Base-by-base conservation (phyloP, 257 asterid species). In the Nemophila menziesii region DNA sequence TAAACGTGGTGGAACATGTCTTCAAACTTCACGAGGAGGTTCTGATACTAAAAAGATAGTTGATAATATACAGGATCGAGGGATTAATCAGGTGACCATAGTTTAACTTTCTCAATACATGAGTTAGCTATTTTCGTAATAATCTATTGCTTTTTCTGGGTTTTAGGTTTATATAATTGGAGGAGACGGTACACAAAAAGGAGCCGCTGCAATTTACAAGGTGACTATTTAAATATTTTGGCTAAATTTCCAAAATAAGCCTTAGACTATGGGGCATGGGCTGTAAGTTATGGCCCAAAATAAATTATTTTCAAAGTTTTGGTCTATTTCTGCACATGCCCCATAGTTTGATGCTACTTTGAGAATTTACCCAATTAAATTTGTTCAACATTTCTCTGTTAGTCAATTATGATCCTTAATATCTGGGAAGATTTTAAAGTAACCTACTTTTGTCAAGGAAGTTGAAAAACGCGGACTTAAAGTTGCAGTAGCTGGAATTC, bases 151-250 rank as follows among this genome's bases (percentile, higher is more conserved):
- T 22, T 6, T 46, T 49, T 54, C 43, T 41, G 59, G 44, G 56
- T 41, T 74, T 43, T 68, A 89, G 97, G 97, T 89, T 26, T 89
- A 89, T 75, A 83, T 89, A 52, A 89, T 89, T 62, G 97, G 97
- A 53, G 97, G 97, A 20, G 97, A 89, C 75, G 95, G 97, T 48
- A 89, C 97, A 49, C 97, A 83, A 46, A 89, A 80, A 70, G 97
- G 97, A 7, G 95, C 78, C 33, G 86, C 90, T 54, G 92, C 89
- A 56, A 87, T 87, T 53, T 83, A 61, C 54, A 63, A 80, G 95
- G 97, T 87, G 59, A 36, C 56, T 52, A 16, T 40, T 33, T 43
- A 38, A 18, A 20, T 18, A 20, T 18, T 49, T 23, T 29, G n/a
- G n/a, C n/a, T n/a, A n/a, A n/a, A n/a, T n/a, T n/a, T n/a, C n/a